Evolutionary conservation across 176 grass and related monocot genomes (phyloP), one percentile per base, ranked within the genome.

Genomic region (Juncus inflexus): DNA sequence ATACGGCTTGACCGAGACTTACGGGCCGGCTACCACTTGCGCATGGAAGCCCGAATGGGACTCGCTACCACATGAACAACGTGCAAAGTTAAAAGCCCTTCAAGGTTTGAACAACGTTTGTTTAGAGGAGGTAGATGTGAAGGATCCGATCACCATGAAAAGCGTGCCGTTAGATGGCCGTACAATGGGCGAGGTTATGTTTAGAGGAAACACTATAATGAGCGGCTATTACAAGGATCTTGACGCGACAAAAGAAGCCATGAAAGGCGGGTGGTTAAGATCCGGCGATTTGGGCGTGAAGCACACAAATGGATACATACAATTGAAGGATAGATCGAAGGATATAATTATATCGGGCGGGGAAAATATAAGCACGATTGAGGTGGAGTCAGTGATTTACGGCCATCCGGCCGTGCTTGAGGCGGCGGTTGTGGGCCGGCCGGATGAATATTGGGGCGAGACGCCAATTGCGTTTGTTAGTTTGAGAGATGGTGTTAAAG

Each of bases 131-230:
- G 19, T 64, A 11, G 72, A 75, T 62, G 16, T 75, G 41, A 75
- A 75, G 42, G 72, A 75, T 40, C 72, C 72, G 2, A 16, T 41
- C 5, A 75, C 72, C 3, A 75, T 75, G 72, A n/a, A 75, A 36
- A 64, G 72, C 43, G 59, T 75, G n/a, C 42, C 72, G 2, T n/a
- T 16, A 5, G 72, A 75, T 47, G 72, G 72, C 2, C 9, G 15
- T 36, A 75, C 72, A 7, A 59, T 75, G 4, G 72, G 72, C n/a
- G 72, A 75, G 72, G 72, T 75, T 5, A 59, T 75, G 14, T 64
- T 61, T 59, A 50, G 72, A 4, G 58, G 72, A 12, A 75, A 75
- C 28, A 63, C 13, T 3, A 12, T 75, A 14, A 75, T 75, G 72
- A 53, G 42, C 8, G 72, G 72, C n/a, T 57, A 57, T 11, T 75